A percentile compares a stretch with the other conserved stretches of the same genome.
Evolutionary conservation across 2,329 filamentous ascomycete genomes (phyloP).

Genomic region (Sclerotinia nivalis): DNA sequence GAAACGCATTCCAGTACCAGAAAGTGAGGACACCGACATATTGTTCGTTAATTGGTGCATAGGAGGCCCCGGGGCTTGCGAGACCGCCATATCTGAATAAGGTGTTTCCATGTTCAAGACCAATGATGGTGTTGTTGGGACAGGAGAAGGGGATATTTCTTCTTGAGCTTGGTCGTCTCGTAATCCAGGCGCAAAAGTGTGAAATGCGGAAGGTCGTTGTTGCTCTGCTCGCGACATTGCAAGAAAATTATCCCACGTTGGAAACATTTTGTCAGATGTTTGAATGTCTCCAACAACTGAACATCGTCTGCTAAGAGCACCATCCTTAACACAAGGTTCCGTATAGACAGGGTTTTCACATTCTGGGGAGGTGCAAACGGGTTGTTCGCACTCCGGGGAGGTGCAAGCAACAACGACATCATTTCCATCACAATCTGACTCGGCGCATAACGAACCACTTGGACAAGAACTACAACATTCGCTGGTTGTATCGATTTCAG

Average conservation of each 20-base stretch:
- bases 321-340: constrained; percentile 29
- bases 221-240: constrained; percentile 15
- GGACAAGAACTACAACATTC: constrained; percentile 39
- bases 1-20: constrained; percentile 31
- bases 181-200: neutral
- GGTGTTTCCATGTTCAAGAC: constrained; percentile 24
- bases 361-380: constrained; percentile 28
- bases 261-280: constrained; percentile 15
- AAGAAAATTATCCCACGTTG: constrained; percentile 21
- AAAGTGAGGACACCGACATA: neutral
- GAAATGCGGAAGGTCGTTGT: neutral
- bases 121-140: constrained; percentile 32
- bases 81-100: neutral
- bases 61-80: neutral
- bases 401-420: constrained; percentile 31
- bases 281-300: constrained; percentile 17
- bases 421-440: constrained; percentile 32
- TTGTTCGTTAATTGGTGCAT: neutral
- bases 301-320: constrained; percentile 25
- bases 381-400: constrained; percentile 29
- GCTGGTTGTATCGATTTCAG: constrained; percentile 23
- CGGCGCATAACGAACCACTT: constrained; percentile 32
- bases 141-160: constrained; percentile 19
- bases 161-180: neutral
- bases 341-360: constrained; percentile 32